Evolutionary conservation across 2,329 filamentous ascomycete genomes (phyloP).

Genomic region (Fusarium denticulatum): DNA sequence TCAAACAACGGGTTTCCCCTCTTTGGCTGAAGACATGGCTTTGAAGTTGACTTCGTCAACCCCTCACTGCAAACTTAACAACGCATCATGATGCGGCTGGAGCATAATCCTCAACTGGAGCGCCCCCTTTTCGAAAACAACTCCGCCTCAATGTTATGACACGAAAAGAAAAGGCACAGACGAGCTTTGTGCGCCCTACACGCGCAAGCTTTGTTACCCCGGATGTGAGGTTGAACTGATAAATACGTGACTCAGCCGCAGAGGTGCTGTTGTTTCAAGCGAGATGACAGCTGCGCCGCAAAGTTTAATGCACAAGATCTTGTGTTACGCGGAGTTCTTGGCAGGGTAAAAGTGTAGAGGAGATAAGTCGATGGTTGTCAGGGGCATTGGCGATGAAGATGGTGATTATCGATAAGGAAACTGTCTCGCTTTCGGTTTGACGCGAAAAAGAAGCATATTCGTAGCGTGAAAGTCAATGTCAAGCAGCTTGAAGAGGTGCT

Average conservation of each 20-base stretch:
- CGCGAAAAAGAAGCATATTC: background rate
- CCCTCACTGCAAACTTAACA: background rate
- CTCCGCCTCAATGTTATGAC: background rate
- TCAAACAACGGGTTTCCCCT: background rate
- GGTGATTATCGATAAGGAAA: background rate
- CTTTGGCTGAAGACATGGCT: background rate
- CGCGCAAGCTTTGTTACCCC: slow-evolving; percentile 15
- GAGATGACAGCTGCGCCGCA: slow-evolving; percentile 18
- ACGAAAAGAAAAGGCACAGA: background rate
- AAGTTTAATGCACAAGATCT: background rate
- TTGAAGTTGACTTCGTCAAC: background rate
- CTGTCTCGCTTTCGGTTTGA: background rate
- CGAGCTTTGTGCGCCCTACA: background rate
- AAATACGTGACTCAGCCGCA: slow-evolving; percentile 1
- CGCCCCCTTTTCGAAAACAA: background rate
- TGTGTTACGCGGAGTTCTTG: background rate
- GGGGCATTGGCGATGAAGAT: background rate
- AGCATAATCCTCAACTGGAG: background rate
- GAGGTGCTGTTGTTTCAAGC: slow-evolving; percentile 19
- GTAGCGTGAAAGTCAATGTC: background rate
- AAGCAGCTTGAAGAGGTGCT: background rate
- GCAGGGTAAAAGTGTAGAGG: background rate
- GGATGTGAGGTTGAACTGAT: background rate
- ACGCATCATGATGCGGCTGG: background rate
- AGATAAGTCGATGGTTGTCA: background rate